phyloP scores from a whole-genome alignment of 306 rosid genomes.

The Hylodesmum podocarpum region DNA sequence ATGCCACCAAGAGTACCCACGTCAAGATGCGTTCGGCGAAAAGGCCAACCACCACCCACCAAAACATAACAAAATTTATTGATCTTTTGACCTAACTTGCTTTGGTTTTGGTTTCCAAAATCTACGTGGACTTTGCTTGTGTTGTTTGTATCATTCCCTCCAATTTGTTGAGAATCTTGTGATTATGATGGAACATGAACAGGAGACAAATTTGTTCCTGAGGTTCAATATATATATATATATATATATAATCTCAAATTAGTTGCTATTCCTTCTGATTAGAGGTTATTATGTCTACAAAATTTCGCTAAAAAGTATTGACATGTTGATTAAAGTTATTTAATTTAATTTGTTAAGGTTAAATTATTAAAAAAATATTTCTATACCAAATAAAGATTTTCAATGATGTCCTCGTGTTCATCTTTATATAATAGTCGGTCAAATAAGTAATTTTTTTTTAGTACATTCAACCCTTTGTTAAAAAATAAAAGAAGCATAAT shows the following conservation, averaged over 20 bases:
- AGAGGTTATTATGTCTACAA: neutral
- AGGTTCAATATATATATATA: neutral
- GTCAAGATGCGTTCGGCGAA: constrained; percentile 34
- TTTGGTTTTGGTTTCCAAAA: constrained; percentile 26
- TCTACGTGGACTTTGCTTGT: constrained; percentile 23
- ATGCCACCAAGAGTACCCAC: constrained; percentile 32
- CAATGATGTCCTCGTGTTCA: too few species aligned
- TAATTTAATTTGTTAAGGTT: too few species aligned
- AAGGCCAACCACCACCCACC: constrained; percentile 45
- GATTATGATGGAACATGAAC: constrained; percentile 12
- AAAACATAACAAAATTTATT: neutral
- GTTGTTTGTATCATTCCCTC: neutral
- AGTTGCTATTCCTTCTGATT: neutral
- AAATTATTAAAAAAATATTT: too few species aligned
- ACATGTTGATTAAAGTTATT: too few species aligned
- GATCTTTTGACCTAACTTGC: constrained; percentile 19
- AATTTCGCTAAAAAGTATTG: neutral
- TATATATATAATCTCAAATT: neutral
- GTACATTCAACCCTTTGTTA: too few species aligned
- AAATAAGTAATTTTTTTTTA: too few species aligned
- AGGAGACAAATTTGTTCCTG: neutral
- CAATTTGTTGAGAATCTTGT: constrained; percentile 24
- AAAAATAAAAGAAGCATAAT: too few species aligned
- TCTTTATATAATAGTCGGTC: too few species aligned
- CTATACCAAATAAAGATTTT: too few species aligned